Evolutionary conservation across 228 moss, liverwort and hornwort species (phyloP).

Genomic region (Sphagnum fallax): DNA sequence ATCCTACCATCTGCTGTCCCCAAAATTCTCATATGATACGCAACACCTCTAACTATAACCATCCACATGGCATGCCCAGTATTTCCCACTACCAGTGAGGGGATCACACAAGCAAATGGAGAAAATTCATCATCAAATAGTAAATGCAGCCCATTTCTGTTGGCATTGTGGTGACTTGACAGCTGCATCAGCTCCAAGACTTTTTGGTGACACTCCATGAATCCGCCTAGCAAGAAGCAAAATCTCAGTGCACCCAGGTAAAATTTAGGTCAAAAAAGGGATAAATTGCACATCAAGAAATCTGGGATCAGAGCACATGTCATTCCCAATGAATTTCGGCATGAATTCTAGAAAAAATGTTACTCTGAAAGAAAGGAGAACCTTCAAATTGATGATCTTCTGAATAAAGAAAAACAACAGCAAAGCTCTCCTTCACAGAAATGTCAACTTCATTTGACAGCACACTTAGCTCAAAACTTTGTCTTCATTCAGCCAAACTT

Average conservation of each 20-base stretch:
- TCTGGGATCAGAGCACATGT: background rate
- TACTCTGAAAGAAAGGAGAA: background rate
- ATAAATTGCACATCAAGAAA: background rate
- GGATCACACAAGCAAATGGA: constrained; percentile 54
- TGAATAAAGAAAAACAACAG: too few relatives aligned
- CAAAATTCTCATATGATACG: constrained; percentile 43
- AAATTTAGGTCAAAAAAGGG: background rate
- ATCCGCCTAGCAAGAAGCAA: constrained; percentile 47
- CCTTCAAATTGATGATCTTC: too few relatives aligned
- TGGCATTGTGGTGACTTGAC: constrained; percentile 54
- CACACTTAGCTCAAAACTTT: too few relatives aligned
- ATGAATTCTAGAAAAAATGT: background rate
- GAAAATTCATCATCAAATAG: constrained; percentile 67
- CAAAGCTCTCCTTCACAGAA: too few relatives aligned
- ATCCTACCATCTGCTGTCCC: constrained; percentile 59
- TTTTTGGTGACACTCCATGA: constrained; percentile 56
- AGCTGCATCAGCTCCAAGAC: constrained; percentile 71
- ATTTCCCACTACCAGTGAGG: constrained; percentile 45
- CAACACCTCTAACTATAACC: constrained; percentile 42
- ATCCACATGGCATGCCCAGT: constrained; percentile 32
- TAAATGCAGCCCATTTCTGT: constrained; percentile 69
- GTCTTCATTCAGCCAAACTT: too few relatives aligned
- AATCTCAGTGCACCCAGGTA: background rate
- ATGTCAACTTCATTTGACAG: too few relatives aligned
- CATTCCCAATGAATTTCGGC: background rate